These are phyloP conservation scores for Truncatella angustata DNA, from an alignment of 2,329 filamentous ascomycete genomes.

Conservation along the genomic window DNA sequence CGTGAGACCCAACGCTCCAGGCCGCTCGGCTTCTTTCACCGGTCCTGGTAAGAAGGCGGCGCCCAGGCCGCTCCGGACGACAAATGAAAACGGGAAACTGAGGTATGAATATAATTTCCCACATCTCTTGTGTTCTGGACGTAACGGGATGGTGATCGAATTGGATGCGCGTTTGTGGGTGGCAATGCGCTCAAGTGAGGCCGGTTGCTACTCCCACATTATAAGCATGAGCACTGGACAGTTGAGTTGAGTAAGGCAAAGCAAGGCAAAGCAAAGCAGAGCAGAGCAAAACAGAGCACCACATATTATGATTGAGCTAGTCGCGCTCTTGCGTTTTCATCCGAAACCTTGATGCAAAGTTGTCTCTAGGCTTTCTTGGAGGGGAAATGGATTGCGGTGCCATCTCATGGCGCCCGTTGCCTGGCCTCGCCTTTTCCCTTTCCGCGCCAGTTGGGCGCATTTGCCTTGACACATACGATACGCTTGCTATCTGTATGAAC, in stretches of 20 bases:
- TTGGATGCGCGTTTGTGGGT: background rate
- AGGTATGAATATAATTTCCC: slow-evolving; percentile 36
- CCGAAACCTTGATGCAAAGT: slow-evolving; percentile 6
- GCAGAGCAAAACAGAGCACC: background rate
- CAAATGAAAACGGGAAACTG: slow-evolving; percentile 44
- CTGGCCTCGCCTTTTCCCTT: background rate
- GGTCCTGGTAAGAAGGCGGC: slow-evolving; percentile 32
- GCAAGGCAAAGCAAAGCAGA: too few relatives aligned
- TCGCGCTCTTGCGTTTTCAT: slow-evolving; percentile 1
- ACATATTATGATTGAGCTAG: background rate
- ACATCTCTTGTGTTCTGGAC: background rate
- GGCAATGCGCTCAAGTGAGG: background rate
- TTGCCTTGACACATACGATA: too few relatives aligned
- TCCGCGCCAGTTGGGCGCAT: too few relatives aligned
- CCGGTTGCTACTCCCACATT: too few relatives aligned
- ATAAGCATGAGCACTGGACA: too few relatives aligned
- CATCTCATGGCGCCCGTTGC: background rate
- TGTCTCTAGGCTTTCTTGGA: background rate
- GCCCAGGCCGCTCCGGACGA: slow-evolving; percentile 53
- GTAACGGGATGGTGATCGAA: background rate
- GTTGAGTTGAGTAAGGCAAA: background rate
- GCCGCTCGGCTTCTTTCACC: slow-evolving; percentile 29
- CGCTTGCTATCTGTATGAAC: too few relatives aligned
- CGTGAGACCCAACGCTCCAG: slow-evolving; percentile 46
- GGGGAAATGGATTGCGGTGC: background rate